Conservation (phyloP, 495 filamentous ascomycete species). For the Penicillium bovifimosum region DNA sequence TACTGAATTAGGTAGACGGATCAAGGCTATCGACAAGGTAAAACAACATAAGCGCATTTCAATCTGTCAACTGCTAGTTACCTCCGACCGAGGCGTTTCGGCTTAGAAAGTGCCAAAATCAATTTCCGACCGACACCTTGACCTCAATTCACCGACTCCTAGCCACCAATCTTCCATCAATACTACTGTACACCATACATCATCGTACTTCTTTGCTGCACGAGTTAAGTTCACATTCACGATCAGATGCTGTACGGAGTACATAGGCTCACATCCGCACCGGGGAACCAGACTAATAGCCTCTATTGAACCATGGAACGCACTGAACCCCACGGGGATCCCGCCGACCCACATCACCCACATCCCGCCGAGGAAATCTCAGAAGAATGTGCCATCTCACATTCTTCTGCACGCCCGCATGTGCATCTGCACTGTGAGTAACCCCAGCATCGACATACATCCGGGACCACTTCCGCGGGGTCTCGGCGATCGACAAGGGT, state of each 20-base stretch:
- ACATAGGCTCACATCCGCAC: no score
- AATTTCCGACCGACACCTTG: not conserved
- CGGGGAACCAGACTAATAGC: no score
- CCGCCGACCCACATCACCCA: constrained; percentile 7
- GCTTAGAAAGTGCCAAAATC: not conserved
- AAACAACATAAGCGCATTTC: not conserved
- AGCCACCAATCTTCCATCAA: not conserved
- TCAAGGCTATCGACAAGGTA: not conserved
- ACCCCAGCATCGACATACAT: constrained; percentile 4
- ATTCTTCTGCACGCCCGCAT: not conserved
- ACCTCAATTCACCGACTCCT: not conserved
- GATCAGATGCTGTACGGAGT: constrained; percentile 1
- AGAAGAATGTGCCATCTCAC: constrained; percentile 5
- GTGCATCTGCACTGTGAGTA: constrained; percentile 16
- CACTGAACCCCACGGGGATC: constrained; percentile 4
- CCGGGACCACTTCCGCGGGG: constrained; percentile 9
- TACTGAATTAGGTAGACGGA: not conserved
- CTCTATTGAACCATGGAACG: constrained; percentile 5
- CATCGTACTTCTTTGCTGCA: not conserved
- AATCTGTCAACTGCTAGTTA: not conserved
- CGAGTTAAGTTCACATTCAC: not conserved
- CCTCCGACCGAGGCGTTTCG: not conserved
- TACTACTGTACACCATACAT: no score
- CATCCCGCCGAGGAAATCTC: not conserved
- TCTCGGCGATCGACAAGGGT: constrained; percentile 8